phyloP scores from a whole-genome alignment of 2,329 filamentous ascomycete species.

The Penicillium sp. region DNA sequence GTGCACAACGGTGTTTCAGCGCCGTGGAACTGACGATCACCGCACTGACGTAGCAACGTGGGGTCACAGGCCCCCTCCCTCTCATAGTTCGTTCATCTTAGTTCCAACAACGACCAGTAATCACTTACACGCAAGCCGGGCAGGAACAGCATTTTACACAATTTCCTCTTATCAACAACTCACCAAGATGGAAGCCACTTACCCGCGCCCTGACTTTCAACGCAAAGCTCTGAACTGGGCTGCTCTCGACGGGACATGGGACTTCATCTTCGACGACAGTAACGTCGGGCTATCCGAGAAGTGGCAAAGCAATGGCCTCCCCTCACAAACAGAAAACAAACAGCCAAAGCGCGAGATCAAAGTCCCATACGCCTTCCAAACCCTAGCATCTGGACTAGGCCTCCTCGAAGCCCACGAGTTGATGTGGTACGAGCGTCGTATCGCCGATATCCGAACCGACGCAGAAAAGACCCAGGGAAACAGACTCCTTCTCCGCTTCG shows the following conservation, averaged over 20 bases:
- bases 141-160: not conserved
- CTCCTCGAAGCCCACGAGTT: slow-evolving; percentile 66
- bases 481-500: slow-evolving; percentile 48
- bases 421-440: slow-evolving; percentile 63
- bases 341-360: slow-evolving; percentile 56
- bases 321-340: slow-evolving; percentile 32
- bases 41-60: slow-evolving; percentile 21
- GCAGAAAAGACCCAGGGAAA: slow-evolving; percentile 46
- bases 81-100: not conserved
- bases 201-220: slow-evolving; percentile 67
- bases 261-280: slow-evolving; percentile 66
- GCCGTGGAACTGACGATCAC: slow-evolving; percentile 5
- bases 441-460: slow-evolving; percentile 53
- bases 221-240: slow-evolving; percentile 59
- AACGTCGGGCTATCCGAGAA: slow-evolving; percentile 56
- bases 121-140: not conserved
- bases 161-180: not conserved
- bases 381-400: slow-evolving; percentile 63
- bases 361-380: slow-evolving; percentile 68
- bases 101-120: not conserved
- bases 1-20: not conserved
- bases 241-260: slow-evolving; percentile 64
- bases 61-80: slow-evolving; percentile 7
- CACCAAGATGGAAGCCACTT: slow-evolving; percentile 31
- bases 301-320: slow-evolving; percentile 59